phyloP scores from a whole-genome alignment of 2,329 filamentous ascomycete species.

The Colletotrichum musae region DNA sequence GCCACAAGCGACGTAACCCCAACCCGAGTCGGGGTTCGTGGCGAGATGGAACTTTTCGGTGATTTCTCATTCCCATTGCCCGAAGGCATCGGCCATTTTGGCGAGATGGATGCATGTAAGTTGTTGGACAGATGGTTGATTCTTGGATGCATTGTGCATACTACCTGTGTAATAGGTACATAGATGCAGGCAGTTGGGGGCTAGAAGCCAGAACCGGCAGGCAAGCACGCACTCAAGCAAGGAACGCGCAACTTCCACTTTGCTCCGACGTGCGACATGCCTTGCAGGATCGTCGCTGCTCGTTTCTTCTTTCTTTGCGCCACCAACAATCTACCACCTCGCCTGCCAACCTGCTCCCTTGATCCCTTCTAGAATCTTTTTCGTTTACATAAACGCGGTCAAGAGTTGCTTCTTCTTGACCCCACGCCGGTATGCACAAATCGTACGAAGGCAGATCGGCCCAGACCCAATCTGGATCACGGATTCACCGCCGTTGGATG shows the following conservation, averaged over 20 bases:
- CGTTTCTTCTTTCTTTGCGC: slow-evolving; percentile 3
- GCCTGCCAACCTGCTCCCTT: background rate
- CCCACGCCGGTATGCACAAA: slow-evolving; percentile 26
- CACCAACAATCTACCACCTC: background rate
- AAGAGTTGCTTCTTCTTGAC: slow-evolving; percentile 11
- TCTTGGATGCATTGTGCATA: no score
- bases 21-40: background rate
- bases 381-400: background rate
- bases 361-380: slow-evolving; percentile 13
- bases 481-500: slow-evolving; percentile 6
- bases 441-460: slow-evolving; percentile 27
- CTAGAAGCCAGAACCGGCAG: no score
- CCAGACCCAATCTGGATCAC: slow-evolving; percentile 11
- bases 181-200: background rate
- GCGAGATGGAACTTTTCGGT: background rate
- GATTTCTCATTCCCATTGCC: background rate
- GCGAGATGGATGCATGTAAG: background rate
- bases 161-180: no score
- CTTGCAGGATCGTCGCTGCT: slow-evolving; percentile 7
- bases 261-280: slow-evolving; percentile 1
- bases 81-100: background rate
- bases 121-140: no score
- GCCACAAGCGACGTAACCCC: background rate
- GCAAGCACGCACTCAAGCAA: no score
- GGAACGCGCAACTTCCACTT: background rate